These are phyloP conservation scores for Euphorbia peplus DNA, from an alignment of 345 rosid genomes.

Conservation along the genomic window DNA sequence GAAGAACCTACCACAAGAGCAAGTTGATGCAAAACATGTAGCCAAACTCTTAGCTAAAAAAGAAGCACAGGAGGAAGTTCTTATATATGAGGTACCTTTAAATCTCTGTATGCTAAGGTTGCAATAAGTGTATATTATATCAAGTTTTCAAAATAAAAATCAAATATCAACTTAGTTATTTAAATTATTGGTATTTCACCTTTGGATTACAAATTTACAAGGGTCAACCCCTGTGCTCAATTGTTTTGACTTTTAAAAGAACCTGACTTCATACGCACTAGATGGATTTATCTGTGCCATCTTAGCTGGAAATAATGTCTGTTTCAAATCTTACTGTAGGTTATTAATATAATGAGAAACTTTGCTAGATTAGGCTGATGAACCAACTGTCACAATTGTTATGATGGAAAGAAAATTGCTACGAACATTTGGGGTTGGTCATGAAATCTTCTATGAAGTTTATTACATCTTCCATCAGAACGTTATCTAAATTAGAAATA, in stretches of 20 bases:
- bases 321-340: too few relatives aligned
- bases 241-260: too few relatives aligned
- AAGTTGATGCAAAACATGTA: constrained; percentile 54
- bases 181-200: too few relatives aligned
- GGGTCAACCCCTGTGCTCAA: too few relatives aligned
- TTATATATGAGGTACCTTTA: constrained; percentile 54
- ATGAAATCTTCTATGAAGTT: neutral
- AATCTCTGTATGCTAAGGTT: neutral
- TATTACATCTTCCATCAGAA: neutral
- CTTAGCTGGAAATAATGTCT: too few relatives aligned
- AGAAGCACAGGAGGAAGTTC: constrained; percentile 77
- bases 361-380: neutral
- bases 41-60: constrained; percentile 50
- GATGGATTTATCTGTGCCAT: too few relatives aligned
- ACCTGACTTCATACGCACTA: too few relatives aligned
- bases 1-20: constrained; percentile 46
- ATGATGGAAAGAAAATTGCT: neutral
- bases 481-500: neutral
- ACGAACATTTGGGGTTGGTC: neutral
- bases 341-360: neutral
- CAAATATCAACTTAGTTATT: too few relatives aligned
- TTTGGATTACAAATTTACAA: neutral
- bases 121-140: too few relatives aligned
- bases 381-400: neutral
- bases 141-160: too few relatives aligned